Evolutionary conservation across 257 asterid genomes (phyloP), one percentile per base, ranked within the genome.

Genomic region (Cinchona pubescens): DNA sequence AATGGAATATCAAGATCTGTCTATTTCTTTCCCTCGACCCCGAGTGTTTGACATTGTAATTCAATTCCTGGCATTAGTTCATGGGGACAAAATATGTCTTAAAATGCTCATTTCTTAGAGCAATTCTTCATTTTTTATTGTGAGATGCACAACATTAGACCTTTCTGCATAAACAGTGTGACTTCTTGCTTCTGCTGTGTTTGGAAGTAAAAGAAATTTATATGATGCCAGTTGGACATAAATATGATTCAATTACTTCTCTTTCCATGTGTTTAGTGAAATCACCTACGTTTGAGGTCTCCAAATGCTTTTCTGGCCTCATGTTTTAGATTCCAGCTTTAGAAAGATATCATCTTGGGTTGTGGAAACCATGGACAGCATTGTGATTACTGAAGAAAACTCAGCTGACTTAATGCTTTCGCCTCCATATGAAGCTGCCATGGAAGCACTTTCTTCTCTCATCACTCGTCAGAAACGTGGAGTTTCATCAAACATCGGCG

Each of bases 401-500:
- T 67, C 76, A 53, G 69, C 79, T 27, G 61, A 76, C 19, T 75
- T 76, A 71, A 64, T 38, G 78, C 83, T 74, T 76, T 78, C 86
- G 30, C 81, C 92, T 48, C 72, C 88, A 10, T 93, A 91, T 84
- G 96, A 93, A 59, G 64, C 85, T 82, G 91, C 93, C 72, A 92
- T 92, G 98, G 97, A 91, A 78, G 90, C 96, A 62, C 97, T 92
- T 81, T 92, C 98, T 5, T 90, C 94, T 76, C 98, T 92, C 77
- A 89, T 92, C 79, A 83, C 89, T 48, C 62, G 87, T 78, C 83
- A 89, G 80, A 86, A 81, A 53, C 86, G 94, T 69, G 92, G 92
- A 69, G 90, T 82, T 25, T 78, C 61, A 75, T 75, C 90, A 34
- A 51, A 66, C 10, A 55, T 61, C 32, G 73, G 77, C 80, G 72